Percentiles rank a stretch among this genome's conserved stretches.
Evolutionary conservation across 441 rosid genomes (phyloP).

Genomic region (Gossypium schwendimanii): DNA sequence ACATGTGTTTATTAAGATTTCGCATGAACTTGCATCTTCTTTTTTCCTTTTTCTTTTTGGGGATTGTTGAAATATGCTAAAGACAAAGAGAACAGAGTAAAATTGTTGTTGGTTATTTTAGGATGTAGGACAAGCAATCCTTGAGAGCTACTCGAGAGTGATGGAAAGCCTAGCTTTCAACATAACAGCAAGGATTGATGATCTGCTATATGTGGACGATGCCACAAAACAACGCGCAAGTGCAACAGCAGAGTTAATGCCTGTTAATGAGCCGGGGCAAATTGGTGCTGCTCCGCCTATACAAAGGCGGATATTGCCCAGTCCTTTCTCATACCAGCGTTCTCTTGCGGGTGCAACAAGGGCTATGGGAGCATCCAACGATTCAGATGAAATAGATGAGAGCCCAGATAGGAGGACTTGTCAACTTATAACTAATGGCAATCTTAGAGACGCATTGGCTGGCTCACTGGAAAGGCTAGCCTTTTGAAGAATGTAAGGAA

Average conservation of each 20-base stretch:
- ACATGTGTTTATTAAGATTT: background rate
- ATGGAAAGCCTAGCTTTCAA: conserved; percentile 95
- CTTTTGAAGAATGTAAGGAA: conserved; percentile 16
- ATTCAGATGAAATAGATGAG: conserved; percentile 45
- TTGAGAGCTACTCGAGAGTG: conserved; percentile 94
- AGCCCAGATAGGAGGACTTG: conserved; percentile 38
- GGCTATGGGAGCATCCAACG: conserved; percentile 49
- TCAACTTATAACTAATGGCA: conserved; percentile 10
- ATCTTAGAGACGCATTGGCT: conserved; percentile 13
- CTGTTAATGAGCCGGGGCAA: conserved; percentile 49
- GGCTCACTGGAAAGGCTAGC: conserved; percentile 29
- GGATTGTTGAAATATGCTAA: background rate
- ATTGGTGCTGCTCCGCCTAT: conserved; percentile 37
- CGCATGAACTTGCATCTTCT: background rate
- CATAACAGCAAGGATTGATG: conserved; percentile 87
- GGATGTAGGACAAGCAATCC: conserved; percentile 95
- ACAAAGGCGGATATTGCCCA: conserved; percentile 54
- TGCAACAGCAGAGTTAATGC: conserved; percentile 44
- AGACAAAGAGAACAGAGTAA: background rate
- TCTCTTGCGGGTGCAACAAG: conserved; percentile 55
- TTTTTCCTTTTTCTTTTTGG: background rate
- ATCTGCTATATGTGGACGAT: conserved; percentile 75
- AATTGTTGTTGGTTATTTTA: conserved; percentile 17
- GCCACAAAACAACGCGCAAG: conserved; percentile 47
- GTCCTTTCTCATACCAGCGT: conserved; percentile 53